Evolutionary conservation across 2,329 filamentous ascomycete genomes (phyloP).

Genomic region (Ceratocystis eucalypticola): DNA sequence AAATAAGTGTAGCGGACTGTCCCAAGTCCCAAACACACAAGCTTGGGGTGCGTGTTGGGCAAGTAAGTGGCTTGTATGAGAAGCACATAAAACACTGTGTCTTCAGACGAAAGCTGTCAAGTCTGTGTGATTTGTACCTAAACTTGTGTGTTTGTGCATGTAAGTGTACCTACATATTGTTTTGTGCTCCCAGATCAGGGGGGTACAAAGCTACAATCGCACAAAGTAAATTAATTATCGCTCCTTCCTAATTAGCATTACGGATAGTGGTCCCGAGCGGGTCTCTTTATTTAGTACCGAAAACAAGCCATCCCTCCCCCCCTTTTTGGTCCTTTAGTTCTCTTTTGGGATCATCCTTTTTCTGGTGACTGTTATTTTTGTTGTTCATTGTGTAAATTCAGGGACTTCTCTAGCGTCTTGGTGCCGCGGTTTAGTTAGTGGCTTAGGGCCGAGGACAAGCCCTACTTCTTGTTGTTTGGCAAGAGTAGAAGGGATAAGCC

Average conservation of each 20-base stretch:
- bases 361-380: background rate
- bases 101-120: conserved; percentile 15
- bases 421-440: too few species aligned
- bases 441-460: too few species aligned
- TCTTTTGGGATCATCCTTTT: background rate
- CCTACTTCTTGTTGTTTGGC: background rate
- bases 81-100: background rate
- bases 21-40: background rate
- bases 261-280: conserved; percentile 6
- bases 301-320: background rate
- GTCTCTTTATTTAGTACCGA: background rate
- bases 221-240: background rate
- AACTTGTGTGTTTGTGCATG: background rate
- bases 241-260: background rate
- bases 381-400: background rate
- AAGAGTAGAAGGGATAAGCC: background rate
- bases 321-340: background rate
- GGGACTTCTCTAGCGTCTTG: background rate
- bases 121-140: background rate
- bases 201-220: background rate
- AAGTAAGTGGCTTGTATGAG: background rate
- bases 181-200: background rate
- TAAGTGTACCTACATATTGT: background rate
- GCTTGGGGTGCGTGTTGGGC: background rate
- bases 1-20: background rate